These are phyloP conservation scores for Colletotrichum melonis DNA, from an alignment of 2,329 filamentous ascomycete genomes.

Conservation along the genomic window DNA sequence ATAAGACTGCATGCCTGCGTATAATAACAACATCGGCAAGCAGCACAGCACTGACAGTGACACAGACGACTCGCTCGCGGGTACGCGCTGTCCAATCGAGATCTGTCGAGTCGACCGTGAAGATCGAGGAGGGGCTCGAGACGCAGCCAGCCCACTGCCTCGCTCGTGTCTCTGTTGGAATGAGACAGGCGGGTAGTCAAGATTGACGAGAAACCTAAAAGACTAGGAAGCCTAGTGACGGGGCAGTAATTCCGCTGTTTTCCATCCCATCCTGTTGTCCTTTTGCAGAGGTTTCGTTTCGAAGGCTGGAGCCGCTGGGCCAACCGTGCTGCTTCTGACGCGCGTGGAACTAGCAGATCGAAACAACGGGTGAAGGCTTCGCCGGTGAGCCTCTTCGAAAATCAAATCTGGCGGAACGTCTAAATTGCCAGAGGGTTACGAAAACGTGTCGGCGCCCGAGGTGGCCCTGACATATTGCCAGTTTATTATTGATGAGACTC, in stretches of 20 bases:
- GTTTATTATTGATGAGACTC: not conserved
- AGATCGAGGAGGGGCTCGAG: not conserved
- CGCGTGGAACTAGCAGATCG: constrained; percentile 11
- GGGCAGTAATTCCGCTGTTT: constrained; percentile 16
- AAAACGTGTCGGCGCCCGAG: not conserved
- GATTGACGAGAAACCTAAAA: not conserved
- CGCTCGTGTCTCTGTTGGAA: not conserved
- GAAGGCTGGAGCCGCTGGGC: constrained; percentile 21
- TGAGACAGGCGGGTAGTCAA: not conserved
- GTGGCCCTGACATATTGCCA: not conserved
- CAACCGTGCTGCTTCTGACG: constrained; percentile 28
- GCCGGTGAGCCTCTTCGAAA: not conserved
- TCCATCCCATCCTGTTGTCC: constrained; percentile 10
- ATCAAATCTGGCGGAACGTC: not conserved
- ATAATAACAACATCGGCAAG: not conserved
- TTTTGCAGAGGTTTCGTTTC: constrained; percentile 26
- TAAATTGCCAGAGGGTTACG: not conserved
- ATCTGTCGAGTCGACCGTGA: not conserved
- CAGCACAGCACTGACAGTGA: not conserved
- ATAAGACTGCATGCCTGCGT: not conserved
- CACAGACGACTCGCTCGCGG: not conserved
- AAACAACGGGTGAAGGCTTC: constrained; percentile 22
- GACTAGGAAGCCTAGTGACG: constrained; percentile 13
- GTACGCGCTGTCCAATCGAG: not conserved
- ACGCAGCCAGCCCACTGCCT: not conserved